Percentiles rank a stretch among this genome's conserved stretches.
Conservation (phyloP, 768 basidiomycete species). For the Cantharellus anzutake region DNA sequence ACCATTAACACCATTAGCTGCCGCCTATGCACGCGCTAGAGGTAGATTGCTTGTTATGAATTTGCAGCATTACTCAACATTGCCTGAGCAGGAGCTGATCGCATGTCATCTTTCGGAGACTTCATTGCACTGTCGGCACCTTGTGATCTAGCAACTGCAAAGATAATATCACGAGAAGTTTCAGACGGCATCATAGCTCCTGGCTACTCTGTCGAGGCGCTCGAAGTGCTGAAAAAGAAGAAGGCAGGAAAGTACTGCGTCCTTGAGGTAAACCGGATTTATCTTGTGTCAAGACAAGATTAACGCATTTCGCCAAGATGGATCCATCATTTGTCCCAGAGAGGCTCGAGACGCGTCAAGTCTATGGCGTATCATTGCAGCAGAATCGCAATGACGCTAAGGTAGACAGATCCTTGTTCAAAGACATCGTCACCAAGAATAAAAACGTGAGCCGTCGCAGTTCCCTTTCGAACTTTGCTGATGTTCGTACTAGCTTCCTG, state of each 20-base stretch:
- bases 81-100: slow-evolving; percentile 54
- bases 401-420: slow-evolving; percentile 63
- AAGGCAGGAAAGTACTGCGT: slow-evolving; percentile 99
- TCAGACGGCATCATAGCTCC: slow-evolving; percentile 98
- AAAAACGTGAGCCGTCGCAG: slow-evolving; percentile 39
- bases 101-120: slow-evolving; percentile 99
- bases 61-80: neutral
- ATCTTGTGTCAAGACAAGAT: neutral
- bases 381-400: slow-evolving; percentile 82
- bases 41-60: slow-evolving; percentile 23
- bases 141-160: slow-evolving; percentile 87
- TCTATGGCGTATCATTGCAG: slow-evolving; percentile 79
- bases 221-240: slow-evolving; percentile 85
- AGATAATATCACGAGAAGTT: slow-evolving; percentile 95
- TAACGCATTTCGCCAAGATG: slow-evolving; percentile 34
- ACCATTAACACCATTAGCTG: slow-evolving; percentile 69
- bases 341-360: slow-evolving; percentile 79
- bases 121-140: slow-evolving; percentile 89
- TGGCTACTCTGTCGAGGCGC: slow-evolving; percentile 70
- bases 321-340: slow-evolving; percentile 67
- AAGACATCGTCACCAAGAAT: slow-evolving; percentile 77
- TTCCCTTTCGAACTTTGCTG: neutral
- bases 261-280: slow-evolving; percentile 41
- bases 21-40: slow-evolving; percentile 89
- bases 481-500: slow-evolving; percentile 38